phyloP scores from a whole-genome alignment of 495 filamentous ascomycete genomes.

The Barbatosphaeria neglecta region DNA sequence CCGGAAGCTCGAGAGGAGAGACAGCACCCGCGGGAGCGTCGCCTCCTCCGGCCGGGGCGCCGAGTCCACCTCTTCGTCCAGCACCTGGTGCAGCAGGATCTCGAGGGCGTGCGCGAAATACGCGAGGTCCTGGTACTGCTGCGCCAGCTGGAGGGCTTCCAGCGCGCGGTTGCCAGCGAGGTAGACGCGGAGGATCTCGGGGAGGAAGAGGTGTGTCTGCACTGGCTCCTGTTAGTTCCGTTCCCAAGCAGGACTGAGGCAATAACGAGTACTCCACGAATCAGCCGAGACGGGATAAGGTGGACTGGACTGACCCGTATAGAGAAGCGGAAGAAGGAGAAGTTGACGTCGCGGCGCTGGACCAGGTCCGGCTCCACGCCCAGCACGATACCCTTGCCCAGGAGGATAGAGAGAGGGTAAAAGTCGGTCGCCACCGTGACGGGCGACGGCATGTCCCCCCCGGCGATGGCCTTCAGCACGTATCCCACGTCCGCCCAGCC shows the following conservation, averaged over 20 bases:
- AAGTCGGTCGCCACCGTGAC: constrained; percentile 70
- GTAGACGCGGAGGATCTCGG: constrained; percentile 69
- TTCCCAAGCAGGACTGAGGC: not conserved
- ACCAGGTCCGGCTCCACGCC: constrained; percentile 87
- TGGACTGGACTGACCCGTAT: constrained; percentile 68
- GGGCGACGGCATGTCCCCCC: constrained; percentile 48
- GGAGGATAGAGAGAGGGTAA: constrained; percentile 78
- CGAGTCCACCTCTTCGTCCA: constrained; percentile 88
- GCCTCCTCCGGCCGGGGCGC: constrained; percentile 56
- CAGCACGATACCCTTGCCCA: constrained; percentile 76
- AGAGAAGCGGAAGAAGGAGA: constrained; percentile 74
- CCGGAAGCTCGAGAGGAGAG: constrained; percentile 79
- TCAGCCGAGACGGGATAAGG: too few relatives aligned
- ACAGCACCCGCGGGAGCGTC: constrained; percentile 74
- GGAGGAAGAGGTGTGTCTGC: constrained; percentile 81
- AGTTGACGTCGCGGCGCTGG: constrained; percentile 79
- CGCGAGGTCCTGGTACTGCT: constrained; percentile 69
- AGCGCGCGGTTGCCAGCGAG: constrained; percentile 58
- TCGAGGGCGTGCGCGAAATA: constrained; percentile 92
- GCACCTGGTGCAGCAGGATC: constrained; percentile 79
- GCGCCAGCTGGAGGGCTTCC: constrained; percentile 65
- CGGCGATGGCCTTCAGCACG: constrained; percentile 55
- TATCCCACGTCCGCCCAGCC: constrained; percentile 89
- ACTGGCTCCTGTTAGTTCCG: constrained; percentile 1
- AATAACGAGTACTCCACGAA: too few relatives aligned